Conservation (phyloP, 257 asterid genomes). For the Solanum commersonii region DNA sequence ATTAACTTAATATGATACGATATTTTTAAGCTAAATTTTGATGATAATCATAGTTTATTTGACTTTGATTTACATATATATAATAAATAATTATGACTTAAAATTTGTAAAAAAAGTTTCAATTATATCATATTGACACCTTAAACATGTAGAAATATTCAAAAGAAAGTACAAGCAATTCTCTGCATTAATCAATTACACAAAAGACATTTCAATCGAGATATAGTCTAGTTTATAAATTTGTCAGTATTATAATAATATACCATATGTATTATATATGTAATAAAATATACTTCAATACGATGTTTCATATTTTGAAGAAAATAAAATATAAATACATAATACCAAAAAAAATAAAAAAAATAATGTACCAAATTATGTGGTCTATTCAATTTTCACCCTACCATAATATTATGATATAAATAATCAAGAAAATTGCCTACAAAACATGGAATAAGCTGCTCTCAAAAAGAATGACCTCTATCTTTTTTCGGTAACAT, state of each 20-base stretch:
- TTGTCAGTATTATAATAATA: no score
- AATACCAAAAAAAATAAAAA: no score
- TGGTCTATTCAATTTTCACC: neutral
- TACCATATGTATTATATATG: neutral
- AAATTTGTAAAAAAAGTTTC: neutral
- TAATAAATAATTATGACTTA: neutral
- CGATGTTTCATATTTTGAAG: no score
- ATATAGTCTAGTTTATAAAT: neutral
- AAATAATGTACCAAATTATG: neutral
- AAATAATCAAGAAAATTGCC: neutral
- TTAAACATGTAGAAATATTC: neutral
- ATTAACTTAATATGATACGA: neutral
- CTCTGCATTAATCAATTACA: neutral
- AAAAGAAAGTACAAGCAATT: neutral
- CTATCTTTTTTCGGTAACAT: no score
- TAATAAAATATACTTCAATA: no score
- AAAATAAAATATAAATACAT: no score
- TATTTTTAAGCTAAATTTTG: neutral
- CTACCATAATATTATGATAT: neutral
- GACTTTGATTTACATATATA: neutral
- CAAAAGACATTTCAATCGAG: neutral
- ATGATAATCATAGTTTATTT: neutral
- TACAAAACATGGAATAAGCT: neutral
- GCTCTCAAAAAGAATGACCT: neutral
- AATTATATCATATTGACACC: neutral